Evolutionary conservation across 1,284 basidiomycete species (phyloP), one percentile per base, ranked within the genome.

Genomic region (Cutaneotrichosporon sp.): DNA sequence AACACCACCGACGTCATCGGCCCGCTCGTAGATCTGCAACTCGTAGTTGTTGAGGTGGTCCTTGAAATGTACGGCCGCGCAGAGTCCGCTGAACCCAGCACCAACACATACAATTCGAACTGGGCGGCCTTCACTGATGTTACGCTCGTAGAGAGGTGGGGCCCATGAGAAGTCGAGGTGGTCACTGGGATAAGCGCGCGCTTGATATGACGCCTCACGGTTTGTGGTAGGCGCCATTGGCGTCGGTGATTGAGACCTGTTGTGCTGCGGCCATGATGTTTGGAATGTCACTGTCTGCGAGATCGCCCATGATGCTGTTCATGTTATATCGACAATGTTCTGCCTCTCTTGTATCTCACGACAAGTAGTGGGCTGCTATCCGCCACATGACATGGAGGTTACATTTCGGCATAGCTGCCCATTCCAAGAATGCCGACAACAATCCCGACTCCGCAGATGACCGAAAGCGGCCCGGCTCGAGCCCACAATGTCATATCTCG

Each of bases 61-160:
- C 26, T 58, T 46, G 38, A 61, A 61, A 36, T 66, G 62, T 21
- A 66, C 63, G 2, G 62, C 62, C 7, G 62, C 51, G 30, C 65
- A 63, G n/a, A 66, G 36, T 0, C 65, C 65, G 40, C 59, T 61
- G 47, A 66, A 66, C 2, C 65, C 65, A 1, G 65, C 65, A 4
- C 65, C 65, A 31, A 66, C 31, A 32, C 55, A 55, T 8, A 61
- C 34, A n/a, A 66, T 66, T 5, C 42, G 51, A 4, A 66, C 52
- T 1, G 10, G 59, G 6, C 65, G 65, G 4, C 31, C 16, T 0
- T 58, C 31, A 31, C 46, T 36, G 26, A 66, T 58, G 4, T 50
- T 36, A 0, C 61, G 42, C 49, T 66, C 65, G 36, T 59, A 63
- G 5, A 66, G 62, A 2, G 51, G 56, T 0, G 62, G 65, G 11